Base-by-base conservation (phyloP, 495 filamentous ascomycete species). In the Penicillium salamii region DNA sequence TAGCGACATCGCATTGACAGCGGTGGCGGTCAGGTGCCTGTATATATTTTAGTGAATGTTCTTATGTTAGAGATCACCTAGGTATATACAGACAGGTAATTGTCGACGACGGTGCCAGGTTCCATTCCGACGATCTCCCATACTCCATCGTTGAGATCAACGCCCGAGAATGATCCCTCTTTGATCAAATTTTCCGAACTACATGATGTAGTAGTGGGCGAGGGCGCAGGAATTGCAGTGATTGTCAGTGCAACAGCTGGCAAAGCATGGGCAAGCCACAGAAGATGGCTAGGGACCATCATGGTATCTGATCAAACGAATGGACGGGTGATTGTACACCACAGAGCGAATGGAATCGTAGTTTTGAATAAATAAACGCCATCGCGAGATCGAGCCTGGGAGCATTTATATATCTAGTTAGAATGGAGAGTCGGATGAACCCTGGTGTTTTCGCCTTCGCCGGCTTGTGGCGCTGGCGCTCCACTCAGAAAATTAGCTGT, bases 261-360 rank as follows among this genome's bases (percentile, higher is more conserved):
- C 17, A 47, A 6, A 21, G 28, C 15, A 8, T 39, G 45, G 45
- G 24, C 45, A 31, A 47, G 45, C 45, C 45, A 47, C 45, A 47
- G 18, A 12, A 47, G 28, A 2, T 21, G 35, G 11, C 17, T 12
- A 38, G 36, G 45, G 6, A 12, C 35, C 23, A 29, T 39, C 44
- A 47, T 47, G 31, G 23, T 29, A 31, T 47, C 20, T 14, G 29
- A 23, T 21, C 20, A 47, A 39, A 47, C 45, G 45, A 47, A 39
- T 39, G 45, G 45, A 47, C 45, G 7, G 45, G 45, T 24, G 45
- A 38, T 3, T 21, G 36, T 15, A 15, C 45, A 47, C 35, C 45
- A 47, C 45, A 7, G 31, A 29, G 21, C 1, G 29, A 34, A 45
- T 9, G 23, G 24, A 21, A 36, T 12, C 17, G 43, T 18, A 39